phyloP scores from a whole-genome alignment of 306 rosid species.

The Vicia faba region DNA sequence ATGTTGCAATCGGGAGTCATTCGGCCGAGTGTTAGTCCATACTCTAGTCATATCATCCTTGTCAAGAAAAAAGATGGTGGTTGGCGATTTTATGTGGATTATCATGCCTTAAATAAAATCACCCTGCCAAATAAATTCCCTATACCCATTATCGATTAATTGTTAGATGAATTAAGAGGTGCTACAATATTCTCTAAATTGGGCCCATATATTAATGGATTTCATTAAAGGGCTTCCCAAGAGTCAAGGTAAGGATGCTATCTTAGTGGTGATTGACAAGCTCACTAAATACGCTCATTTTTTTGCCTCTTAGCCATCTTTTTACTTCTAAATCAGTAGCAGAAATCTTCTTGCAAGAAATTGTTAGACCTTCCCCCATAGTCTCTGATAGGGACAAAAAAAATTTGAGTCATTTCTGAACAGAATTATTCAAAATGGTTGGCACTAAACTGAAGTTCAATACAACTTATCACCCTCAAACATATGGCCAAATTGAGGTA shows the following conservation, averaged over 20 bases:
- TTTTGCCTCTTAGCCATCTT: neutral
- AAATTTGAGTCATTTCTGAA: neutral
- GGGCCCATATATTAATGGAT: no score
- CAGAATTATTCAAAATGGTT: neutral
- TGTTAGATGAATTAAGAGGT: no score
- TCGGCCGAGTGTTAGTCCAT: no score
- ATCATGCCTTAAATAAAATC: no score
- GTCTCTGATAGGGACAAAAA: neutral
- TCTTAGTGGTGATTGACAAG: neutral
- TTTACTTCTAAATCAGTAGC: neutral
- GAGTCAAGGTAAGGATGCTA: neutral
- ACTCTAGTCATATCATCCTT: no score
- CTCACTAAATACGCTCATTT: neutral
- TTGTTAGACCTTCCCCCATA: neutral
- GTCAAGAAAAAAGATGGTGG: no score
- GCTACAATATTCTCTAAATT: no score
- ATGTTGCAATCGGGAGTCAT: no score
- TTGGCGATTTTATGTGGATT: no score
- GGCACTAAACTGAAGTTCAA: neutral
- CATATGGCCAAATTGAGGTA: neutral
- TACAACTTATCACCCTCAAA: neutral
- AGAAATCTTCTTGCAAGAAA: neutral
- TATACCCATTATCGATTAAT: no score
- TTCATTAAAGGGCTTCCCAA: neutral
- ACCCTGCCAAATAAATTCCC: no score